A percentile compares a stretch with the other conserved stretches of the same genome.
Conservation (phyloP, 805 yeast genomes). For the Vanderwaltozyma polyspora region DNA sequence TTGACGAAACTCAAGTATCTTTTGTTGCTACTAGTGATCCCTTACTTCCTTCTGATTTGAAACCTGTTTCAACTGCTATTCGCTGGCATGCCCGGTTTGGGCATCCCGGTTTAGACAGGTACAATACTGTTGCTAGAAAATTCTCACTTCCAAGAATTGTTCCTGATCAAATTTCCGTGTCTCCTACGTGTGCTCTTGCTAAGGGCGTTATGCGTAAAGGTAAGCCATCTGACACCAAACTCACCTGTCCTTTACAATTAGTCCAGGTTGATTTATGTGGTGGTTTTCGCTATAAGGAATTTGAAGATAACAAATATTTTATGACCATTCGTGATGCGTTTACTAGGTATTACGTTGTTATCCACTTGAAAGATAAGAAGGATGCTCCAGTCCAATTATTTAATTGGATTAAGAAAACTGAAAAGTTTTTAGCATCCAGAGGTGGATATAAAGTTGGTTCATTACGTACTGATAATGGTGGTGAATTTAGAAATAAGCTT, state of each 20-base stretch:
- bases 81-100: background rate
- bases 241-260: background rate
- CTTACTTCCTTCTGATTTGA: too few species aligned
- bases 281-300: background rate
- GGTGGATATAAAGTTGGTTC: background rate
- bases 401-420: background rate
- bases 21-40: too few species aligned
- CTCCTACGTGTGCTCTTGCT: too few species aligned
- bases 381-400: background rate
- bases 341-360: background rate
- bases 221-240: background rate
- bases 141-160: too few species aligned
- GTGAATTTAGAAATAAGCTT: constrained; percentile 3
- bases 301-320: background rate
- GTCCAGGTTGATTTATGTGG: background rate
- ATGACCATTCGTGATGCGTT: background rate
- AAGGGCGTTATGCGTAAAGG: too few species aligned
- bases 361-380: background rate
- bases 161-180: too few species aligned
- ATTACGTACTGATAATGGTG: background rate
- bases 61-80: background rate
- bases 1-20: too few species aligned
- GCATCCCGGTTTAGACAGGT: background rate
- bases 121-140: background rate
- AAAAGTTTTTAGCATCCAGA: background rate